Evolutionary conservation across 345 rosid genomes (phyloP), one percentile per base, ranked within the genome.

Genomic region (Eucalyptus sp.): DNA sequence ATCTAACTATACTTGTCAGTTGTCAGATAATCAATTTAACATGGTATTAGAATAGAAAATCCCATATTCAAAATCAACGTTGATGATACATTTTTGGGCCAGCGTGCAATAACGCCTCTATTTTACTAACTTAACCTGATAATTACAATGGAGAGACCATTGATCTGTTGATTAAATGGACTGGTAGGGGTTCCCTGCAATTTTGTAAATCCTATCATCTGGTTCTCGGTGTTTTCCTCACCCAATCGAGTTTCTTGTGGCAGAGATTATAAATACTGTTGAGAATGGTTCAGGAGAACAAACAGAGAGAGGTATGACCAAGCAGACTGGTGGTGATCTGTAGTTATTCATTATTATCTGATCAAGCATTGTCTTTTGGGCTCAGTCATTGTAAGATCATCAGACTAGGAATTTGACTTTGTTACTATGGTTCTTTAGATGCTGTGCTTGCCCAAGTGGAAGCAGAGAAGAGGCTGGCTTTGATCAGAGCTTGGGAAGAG

Each of bases 401-500:
- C 56, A 46, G 52, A 85, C 52, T 13, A 7, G n/a, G 17, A 33
- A 20, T 20, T 46, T 87, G 54, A 58, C 50, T 60, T 60, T 15
- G 51, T 43, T 20, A 51, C 44, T 46, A 46, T 46, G 56, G 33
- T 76, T 46, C 87, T 91, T 52, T 88, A 95, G 97, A 92, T 86
- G n/a, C 76, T 46, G 92, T 88, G 10, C 91, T 96, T 88, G 92
- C 93, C 79, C 88, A 88, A 89, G 89, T 95, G 83, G 96, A 92
- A 90, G 88, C 90, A 52, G 97, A 97, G 89, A 95, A 95, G 91
- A 94, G 89, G 86, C 84, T 87, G 90, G 94, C 98, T 58, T 92
- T 95, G 80, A 89, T 96, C 71, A 92, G 92, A 87, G 98, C 97
- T 85, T 97, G 99, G 98, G 95, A 95, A 88, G 98, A 95, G 90